Base-by-base conservation (phyloP, 2,329 filamentous ascomycete species). In the Monosporascus sp. region DNA sequence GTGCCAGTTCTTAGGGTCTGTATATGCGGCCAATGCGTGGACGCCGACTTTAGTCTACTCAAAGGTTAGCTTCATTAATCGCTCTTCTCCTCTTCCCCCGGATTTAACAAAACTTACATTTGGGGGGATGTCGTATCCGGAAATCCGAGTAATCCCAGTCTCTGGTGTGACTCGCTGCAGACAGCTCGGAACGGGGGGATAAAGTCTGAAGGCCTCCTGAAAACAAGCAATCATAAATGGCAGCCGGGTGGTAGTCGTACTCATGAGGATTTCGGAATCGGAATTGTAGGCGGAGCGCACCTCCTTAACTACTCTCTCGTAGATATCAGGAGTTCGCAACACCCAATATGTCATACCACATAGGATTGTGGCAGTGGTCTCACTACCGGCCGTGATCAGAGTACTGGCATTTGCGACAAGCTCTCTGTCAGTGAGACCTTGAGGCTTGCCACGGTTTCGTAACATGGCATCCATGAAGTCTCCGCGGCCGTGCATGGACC, bases 281-380 rank as follows among this genome's bases (percentile, higher is more conserved):
- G 72, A 75, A 56, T 72, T 72, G 60, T 81, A 73, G 3, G 73
- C 76, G 11, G 74, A 74, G 24, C 70, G 67, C 20, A 81, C 71
- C 54, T 80, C 75, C 56, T 60, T 55, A 5, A 56, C 59, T 9
- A 54, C 58, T 26, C 28, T 61, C 49, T 65, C 52, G 7, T 70
- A 58, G 7, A 58, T 58, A 8, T 63, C 48, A 1, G 69, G 69
- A n/a, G 70, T 68, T n/a, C 58, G 61, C 15, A 68, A 51, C 20
- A 69, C 47, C 63, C 61, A 64, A 26, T 60, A 65, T 5, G 62
- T 66, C 28, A 55, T 44, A 7, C 63, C 64, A 14, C 58, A 57
- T 7, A 68, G 49, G 7, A 64, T 50, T 2, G 64, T 67, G 2
- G 68, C 62, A 5, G 66, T 69, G 2, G 70, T 71, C 54, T 71